Percentiles rank a stretch among this genome's conserved stretches.
These are phyloP conservation scores for Harringtonia aguacate DNA, from an alignment of 2,329 filamentous ascomycete species.

Conservation along the genomic window DNA sequence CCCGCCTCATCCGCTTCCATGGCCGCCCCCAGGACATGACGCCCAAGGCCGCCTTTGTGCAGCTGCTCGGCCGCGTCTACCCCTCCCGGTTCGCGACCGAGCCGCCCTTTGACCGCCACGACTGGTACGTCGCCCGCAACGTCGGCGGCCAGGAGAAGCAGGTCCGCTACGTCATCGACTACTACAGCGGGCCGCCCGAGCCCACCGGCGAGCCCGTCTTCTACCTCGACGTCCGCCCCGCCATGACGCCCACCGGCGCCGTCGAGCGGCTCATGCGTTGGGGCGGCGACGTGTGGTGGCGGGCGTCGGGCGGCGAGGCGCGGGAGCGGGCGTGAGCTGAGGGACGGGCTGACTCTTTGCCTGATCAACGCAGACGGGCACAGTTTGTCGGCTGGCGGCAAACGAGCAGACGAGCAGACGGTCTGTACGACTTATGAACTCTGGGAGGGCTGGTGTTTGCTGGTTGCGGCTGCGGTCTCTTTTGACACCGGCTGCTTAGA, in stretches of 20 bases:
- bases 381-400: too few species aligned
- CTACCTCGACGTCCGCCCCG: constrained; percentile 87
- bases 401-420: too few species aligned
- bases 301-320: constrained; percentile 63
- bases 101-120: constrained; percentile 90
- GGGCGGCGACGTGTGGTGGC: constrained; percentile 92
- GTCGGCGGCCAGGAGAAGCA: constrained; percentile 59
- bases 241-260: constrained; percentile 68
- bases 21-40: constrained; percentile 83
- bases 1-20: constrained; percentile 76
- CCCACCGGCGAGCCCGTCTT: constrained; percentile 87
- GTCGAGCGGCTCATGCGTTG: constrained; percentile 77
- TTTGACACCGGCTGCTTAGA: too few species aligned
- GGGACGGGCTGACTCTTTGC: too few species aligned
- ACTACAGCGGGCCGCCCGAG: constrained; percentile 77
- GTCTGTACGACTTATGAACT: too few species aligned
- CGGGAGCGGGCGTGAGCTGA: too few species aligned
- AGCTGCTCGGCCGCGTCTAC: constrained; percentile 68
- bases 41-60: constrained; percentile 79
- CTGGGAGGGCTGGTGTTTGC: too few species aligned
- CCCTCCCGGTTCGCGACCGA: constrained; percentile 72
- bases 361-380: too few species aligned
- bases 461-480: too few species aligned
- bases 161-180: constrained; percentile 93
- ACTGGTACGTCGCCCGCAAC: constrained; percentile 83